Evolutionary conservation across 1,284 basidiomycete species (phyloP).

Genomic region (Melanopsichium pennsylvanicum): DNA sequence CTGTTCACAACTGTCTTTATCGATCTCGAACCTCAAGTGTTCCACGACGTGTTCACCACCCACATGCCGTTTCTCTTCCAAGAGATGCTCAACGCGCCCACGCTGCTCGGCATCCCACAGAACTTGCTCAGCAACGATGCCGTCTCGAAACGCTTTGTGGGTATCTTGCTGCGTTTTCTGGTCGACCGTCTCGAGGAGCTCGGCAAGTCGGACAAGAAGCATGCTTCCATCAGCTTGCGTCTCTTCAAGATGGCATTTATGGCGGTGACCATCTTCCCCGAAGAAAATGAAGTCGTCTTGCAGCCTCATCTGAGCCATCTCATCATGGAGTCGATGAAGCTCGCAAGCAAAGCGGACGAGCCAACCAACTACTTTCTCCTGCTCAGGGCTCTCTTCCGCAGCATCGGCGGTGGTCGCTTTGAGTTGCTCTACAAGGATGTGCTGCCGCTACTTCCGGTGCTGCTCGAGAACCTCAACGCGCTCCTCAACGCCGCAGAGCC

Average conservation of each 20-base stretch:
- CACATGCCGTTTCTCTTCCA: slow-evolving; percentile 61
- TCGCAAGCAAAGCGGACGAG: slow-evolving; percentile 88
- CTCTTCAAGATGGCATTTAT: slow-evolving; percentile 97
- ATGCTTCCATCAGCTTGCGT: slow-evolving; percentile 78
- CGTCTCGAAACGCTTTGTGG: slow-evolving; percentile 88
- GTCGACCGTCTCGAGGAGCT: slow-evolving; percentile 81
- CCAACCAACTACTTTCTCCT: slow-evolving; percentile 93
- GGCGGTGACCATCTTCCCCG: slow-evolving; percentile 82
- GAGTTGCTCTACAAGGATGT: slow-evolving; percentile 97
- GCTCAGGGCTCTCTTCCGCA: slow-evolving; percentile 91
- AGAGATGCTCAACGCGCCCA: slow-evolving; percentile 71
- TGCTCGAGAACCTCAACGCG: slow-evolving; percentile 89
- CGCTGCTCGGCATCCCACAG: slow-evolving; percentile 86
- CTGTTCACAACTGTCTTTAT: slow-evolving; percentile 73
- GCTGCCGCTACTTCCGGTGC: slow-evolving; percentile 91
- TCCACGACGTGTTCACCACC: slow-evolving; percentile 62
- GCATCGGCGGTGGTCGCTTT: slow-evolving; percentile 96
- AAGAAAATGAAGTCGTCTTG: slow-evolving; percentile 86
- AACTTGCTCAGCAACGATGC: slow-evolving; percentile 82
- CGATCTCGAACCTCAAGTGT: slow-evolving; percentile 67
- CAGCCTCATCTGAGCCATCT: slow-evolving; percentile 91
- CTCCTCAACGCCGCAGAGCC: slow-evolving; percentile 64
- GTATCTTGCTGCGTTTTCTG: slow-evolving; percentile 87
- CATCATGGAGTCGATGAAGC: slow-evolving; percentile 95
- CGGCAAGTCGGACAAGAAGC: slow-evolving; percentile 81